Evolutionary conservation across 768 basidiomycete genomes (phyloP).

Genomic region (Suillus alpinus): DNA sequence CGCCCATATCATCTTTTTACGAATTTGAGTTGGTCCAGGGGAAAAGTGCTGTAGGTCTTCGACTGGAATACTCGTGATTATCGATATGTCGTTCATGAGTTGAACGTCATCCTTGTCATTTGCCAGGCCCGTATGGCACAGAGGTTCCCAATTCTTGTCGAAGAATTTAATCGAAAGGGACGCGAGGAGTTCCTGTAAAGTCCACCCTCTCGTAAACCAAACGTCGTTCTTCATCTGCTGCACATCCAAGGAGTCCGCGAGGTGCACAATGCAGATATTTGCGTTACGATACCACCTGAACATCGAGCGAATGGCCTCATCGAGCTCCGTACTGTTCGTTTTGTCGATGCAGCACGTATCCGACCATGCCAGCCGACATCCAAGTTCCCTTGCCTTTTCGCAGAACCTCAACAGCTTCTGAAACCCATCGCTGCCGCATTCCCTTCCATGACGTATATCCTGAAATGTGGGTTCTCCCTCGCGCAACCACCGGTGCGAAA

Average conservation of each 20-base stretch:
- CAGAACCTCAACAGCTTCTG: slow-evolving; percentile 2
- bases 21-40: slow-evolving; percentile 1
- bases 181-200: slow-evolving; percentile 2
- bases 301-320: slow-evolving; percentile 16
- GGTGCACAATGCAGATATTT: slow-evolving; percentile 11
- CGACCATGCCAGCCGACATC: slow-evolving; percentile 4
- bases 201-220: slow-evolving; percentile 15
- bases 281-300: slow-evolving; percentile 15
- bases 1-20: slow-evolving; percentile 18
- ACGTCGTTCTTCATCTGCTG: slow-evolving; percentile 1
- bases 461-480: slow-evolving; percentile 21
- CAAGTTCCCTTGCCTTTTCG: background rate
- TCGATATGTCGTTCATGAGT: background rate
- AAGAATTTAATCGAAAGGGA: slow-evolving; percentile 2
- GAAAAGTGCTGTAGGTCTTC: background rate
- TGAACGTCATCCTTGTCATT: slow-evolving; percentile 1
- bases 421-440: background rate
- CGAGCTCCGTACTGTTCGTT: slow-evolving; percentile 10
- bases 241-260: background rate
- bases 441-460: slow-evolving; percentile 10
- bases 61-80: background rate
- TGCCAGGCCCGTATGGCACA: background rate
- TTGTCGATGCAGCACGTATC: slow-evolving; percentile 15
- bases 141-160: background rate
- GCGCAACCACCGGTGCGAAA: slow-evolving; percentile 25